phyloP scores from a whole-genome alignment of 805 yeast genomes.

The Clavispora fructus region DNA sequence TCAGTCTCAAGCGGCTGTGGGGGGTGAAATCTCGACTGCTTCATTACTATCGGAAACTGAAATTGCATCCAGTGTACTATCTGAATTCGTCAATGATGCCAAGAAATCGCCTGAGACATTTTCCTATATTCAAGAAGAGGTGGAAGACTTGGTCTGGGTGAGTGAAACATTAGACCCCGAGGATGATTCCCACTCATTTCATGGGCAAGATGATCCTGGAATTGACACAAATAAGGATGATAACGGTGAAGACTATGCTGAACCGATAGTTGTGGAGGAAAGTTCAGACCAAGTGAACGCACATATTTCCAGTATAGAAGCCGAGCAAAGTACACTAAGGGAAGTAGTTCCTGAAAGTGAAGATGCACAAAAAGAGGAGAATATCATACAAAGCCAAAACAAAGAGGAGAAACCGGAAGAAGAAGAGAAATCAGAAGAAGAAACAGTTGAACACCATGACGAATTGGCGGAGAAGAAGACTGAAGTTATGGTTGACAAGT shows the following conservation, averaged over 20 bases:
- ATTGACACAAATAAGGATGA: neutral
- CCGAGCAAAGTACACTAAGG: too few relatives aligned
- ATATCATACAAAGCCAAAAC: too few relatives aligned
- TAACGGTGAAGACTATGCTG: too few relatives aligned
- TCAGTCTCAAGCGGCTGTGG: neutral
- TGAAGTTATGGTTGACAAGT: too few relatives aligned
- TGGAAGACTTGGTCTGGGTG: slow-evolving; percentile 1
- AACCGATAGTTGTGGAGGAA: too few relatives aligned
- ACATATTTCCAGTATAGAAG: too few relatives aligned
- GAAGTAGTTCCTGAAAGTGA: too few relatives aligned
- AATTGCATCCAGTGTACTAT: neutral
- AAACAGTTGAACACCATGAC: too few relatives aligned
- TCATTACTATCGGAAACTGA: neutral
- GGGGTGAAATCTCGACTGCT: neutral
- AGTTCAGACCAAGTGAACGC: neutral
- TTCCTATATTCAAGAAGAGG: neutral
- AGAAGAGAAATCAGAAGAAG: too few relatives aligned
- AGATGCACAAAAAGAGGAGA: too few relatives aligned
- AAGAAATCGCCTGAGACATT: neutral
- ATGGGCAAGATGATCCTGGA: neutral
- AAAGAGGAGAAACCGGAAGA: too few relatives aligned
- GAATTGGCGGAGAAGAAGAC: too few relatives aligned
- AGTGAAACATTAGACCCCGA: neutral
- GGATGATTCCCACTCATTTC: neutral
- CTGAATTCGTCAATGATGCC: neutral